Percentiles rank a stretch among this genome's conserved stretches.
Evolutionary conservation across 352 stramenopile genomes (phyloP).

Genomic region (Pythium rishiriense): DNA sequence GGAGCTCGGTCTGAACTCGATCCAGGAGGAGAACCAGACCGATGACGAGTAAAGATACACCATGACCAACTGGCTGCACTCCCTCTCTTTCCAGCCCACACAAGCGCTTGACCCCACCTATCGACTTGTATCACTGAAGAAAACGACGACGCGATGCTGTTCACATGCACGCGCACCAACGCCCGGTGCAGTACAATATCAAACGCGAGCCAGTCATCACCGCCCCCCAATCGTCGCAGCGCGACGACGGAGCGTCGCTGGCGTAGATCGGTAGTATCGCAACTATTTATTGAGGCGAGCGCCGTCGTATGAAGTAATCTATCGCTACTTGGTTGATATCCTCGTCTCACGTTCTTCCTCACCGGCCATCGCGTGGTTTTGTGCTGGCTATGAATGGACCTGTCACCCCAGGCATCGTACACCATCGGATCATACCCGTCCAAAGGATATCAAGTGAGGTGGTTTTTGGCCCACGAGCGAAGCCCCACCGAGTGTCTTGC

Average conservation of each 20-base stretch:
- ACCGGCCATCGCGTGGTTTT: background rate
- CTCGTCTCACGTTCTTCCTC: background rate
- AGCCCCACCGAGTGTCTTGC: background rate
- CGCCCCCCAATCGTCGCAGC: background rate
- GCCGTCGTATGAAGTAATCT: constrained; percentile 22
- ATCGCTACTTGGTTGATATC: constrained; percentile 20
- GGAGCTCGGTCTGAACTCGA: constrained; percentile 64
- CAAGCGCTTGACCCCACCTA: background rate
- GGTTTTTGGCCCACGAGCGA: no score
- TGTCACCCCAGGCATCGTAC: background rate
- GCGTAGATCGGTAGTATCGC: constrained; percentile 15
- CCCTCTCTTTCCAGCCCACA: background rate
- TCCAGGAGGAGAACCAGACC: constrained; percentile 66
- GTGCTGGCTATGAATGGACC: background rate
- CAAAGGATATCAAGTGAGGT: no score
- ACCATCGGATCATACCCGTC: background rate
- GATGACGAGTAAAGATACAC: constrained; percentile 36
- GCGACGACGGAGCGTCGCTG: background rate
- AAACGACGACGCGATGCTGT: constrained; percentile 15
- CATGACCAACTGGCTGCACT: background rate
- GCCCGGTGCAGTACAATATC: constrained; percentile 10
- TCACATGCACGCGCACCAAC: background rate
- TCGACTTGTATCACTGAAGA: constrained; percentile 24
- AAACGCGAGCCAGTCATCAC: background rate
- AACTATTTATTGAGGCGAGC: constrained; percentile 30